A percentile compares a stretch with the other conserved stretches of the same genome.
These are phyloP conservation scores for Phytophthora hybrid DNA, from an alignment of 352 stramenopile species.

Conservation along the genomic window DNA sequence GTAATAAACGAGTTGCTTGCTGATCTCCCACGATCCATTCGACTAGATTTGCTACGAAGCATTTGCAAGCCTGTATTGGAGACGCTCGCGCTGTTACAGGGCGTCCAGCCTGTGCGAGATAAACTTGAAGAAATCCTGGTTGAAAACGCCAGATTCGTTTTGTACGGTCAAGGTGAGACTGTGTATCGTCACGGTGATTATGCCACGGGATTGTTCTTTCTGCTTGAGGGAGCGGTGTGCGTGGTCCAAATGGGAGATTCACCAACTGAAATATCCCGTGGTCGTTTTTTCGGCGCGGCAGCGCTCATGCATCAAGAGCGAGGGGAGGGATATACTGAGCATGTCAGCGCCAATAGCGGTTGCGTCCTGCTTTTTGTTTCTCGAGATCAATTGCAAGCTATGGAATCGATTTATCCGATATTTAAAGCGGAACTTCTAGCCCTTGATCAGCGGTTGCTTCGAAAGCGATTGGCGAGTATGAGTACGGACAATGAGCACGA, in stretches of 20 bases:
- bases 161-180: constrained; percentile 62
- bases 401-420: constrained; percentile 55
- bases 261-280: constrained; percentile 32
- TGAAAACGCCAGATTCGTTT: constrained; percentile 49
- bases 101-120: constrained; percentile 38
- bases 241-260: constrained; percentile 34
- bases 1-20: constrained; percentile 51
- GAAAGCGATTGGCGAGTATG: constrained; percentile 47
- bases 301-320: constrained; percentile 46
- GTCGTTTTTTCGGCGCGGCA: constrained; percentile 55
- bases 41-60: constrained; percentile 48
- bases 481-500: constrained; percentile 10
- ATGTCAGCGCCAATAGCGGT: constrained; percentile 52
- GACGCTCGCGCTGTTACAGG: constrained; percentile 42
- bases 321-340: constrained; percentile 52
- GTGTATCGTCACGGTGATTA: constrained; percentile 62
- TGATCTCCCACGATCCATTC: constrained; percentile 52
- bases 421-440: constrained; percentile 50
- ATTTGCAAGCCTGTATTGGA: constrained; percentile 54
- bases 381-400: constrained; percentile 46
- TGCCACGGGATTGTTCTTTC: constrained; percentile 58
- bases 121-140: constrained; percentile 48
- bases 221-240: constrained; percentile 57
- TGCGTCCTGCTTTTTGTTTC: constrained; percentile 59
- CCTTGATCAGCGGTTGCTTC: constrained; percentile 47